Base-by-base conservation (phyloP, 2,329 filamentous ascomycete species). In the Plenodomus lindquistii region DNA sequence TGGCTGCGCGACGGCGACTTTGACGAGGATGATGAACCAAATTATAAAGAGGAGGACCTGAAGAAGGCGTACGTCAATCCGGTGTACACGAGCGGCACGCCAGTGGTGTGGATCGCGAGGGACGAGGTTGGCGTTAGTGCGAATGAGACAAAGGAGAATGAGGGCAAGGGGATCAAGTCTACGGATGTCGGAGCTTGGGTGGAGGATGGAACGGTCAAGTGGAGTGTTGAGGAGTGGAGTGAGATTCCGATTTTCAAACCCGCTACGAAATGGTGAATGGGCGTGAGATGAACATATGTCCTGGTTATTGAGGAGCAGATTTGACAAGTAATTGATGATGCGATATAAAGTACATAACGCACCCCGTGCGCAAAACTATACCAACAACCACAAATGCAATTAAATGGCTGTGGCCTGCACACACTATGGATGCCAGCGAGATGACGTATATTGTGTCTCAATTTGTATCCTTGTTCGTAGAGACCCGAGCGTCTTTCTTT, bases 21-120 rank as follows among this genome's bases (percentile, higher is more conserved):
- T 27, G 62, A 69, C 21, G 57, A 65, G 18, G 64, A 68, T 10
- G 60, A 69, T 42, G 53, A 66, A 13, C 68, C 65, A 2, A 51
- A 66, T 24, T 72, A 72, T 40, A 62, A 44, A 16, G 68, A 71
- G 11, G 66, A 69, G 3, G 62, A 66, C 21, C 6, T 71, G 7
- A 60, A 62, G 24, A 73, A 67, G 39, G 70, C 68, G 21, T 72
- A 72, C 41, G 38, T 67, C 19, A 65, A 73, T 40, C 70, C 70
- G 2, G 68, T 63, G 22, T 67, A 67, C 20, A 65, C 65, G n/a
- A 67, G 62, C 36, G 55, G 55, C 36, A 68, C 67, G 35, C 67
- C 70, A 0, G 24, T 67, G n/a, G 54, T 71, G 7, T 72, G 70
- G 69, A 20, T 73, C 16, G 60, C 68, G 16, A 64, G 49, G 40